These are phyloP conservation scores for Protomyces inundatus DNA, from an alignment of 1,139 yeast species.

Conservation along the genomic window DNA sequence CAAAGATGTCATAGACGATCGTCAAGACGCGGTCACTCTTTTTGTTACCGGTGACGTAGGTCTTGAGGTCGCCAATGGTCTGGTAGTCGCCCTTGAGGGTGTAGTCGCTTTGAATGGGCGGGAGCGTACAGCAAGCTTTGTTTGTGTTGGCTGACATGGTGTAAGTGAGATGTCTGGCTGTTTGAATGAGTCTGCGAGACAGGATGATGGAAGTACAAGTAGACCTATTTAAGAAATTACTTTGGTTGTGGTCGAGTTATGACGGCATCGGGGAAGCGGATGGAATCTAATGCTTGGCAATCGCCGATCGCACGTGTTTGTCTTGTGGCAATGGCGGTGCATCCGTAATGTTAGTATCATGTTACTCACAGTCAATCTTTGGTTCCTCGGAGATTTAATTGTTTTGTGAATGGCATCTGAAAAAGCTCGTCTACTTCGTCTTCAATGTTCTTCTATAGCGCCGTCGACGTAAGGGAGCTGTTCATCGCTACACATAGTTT, in stretches of 20 bases:
- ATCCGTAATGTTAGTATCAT: no score
- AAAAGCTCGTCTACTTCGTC: no score
- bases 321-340: no score
- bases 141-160: slow-evolving; percentile 23
- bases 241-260: not conserved
- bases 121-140: slow-evolving; percentile 24
- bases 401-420: no score
- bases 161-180: not conserved
- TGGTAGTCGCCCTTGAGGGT: slow-evolving; percentile 21
- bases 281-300: no score
- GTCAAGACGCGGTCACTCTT: slow-evolving; percentile 6
- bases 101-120: slow-evolving; percentile 16
- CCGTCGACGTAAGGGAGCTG: no score
- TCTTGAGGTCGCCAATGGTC: slow-evolving; percentile 24
- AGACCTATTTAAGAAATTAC: not conserved
- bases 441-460: no score
- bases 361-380: no score
- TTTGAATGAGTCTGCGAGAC: not conserved
- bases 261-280: no score
- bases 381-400: no score
- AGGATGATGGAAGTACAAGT: not conserved
- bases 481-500: no score
- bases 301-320: no score
- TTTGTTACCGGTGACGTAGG: slow-evolving; percentile 20
- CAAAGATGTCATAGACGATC: slow-evolving; percentile 30